phyloP scores from a whole-genome alignment of 345 rosid genomes.

The Ricinus communis region DNA sequence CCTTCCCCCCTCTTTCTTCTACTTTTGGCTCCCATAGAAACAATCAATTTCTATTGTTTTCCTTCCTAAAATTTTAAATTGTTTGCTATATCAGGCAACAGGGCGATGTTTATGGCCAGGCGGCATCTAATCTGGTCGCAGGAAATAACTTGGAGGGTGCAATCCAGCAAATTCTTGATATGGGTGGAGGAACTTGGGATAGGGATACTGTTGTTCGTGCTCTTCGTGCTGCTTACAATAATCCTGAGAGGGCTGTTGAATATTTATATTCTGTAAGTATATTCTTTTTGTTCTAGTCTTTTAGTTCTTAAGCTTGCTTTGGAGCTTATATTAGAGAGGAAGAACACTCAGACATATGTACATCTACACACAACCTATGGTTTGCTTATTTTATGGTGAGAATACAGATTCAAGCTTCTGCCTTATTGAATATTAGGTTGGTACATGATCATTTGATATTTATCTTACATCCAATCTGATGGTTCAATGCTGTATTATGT shows the following conservation, averaged over 20 bases:
- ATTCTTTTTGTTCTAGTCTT: background rate
- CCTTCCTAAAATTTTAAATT: background rate
- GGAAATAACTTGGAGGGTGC: conserved; percentile 77
- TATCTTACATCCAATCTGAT: no score
- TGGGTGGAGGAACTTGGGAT: conserved; percentile 96
- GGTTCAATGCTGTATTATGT: background rate
- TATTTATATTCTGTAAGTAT: conserved; percentile 79
- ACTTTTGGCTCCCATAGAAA: no score
- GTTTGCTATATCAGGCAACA: conserved; percentile 46
- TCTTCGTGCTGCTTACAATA: conserved; percentile 91
- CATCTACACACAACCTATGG: background rate
- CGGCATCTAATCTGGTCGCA: conserved; percentile 86
- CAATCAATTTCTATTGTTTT: background rate
- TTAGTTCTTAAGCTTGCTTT: background rate
- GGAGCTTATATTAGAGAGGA: background rate
- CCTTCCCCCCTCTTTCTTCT: background rate
- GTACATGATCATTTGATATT: background rate
- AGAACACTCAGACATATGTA: background rate
- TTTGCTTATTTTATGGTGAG: background rate
- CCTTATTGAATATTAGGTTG: background rate
- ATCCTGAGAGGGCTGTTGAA: conserved; percentile 97
- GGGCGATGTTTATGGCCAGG: conserved; percentile 64
- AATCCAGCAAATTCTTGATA: conserved; percentile 88
- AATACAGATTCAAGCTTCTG: background rate
- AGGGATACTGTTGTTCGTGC: conserved; percentile 85